phyloP scores from a whole-genome alignment of 108 stramenopile genomes.

The Fragilariopsis cylindrus region DNA sequence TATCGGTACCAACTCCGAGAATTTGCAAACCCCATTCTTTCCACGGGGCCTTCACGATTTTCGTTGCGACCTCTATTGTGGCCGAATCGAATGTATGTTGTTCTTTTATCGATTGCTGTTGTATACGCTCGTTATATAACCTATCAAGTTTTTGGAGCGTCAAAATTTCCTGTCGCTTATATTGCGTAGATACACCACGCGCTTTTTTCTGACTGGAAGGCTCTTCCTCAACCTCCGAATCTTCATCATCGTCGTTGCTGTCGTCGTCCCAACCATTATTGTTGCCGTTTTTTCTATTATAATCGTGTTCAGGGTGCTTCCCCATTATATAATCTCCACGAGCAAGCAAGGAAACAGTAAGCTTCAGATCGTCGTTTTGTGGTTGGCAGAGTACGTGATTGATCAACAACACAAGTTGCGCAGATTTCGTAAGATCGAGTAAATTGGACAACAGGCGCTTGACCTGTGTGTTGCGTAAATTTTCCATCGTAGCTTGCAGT shows the following conservation, averaged over 20 bases:
- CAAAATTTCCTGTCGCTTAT: slow-evolving; percentile 57
- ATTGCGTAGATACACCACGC: slow-evolving; percentile 19
- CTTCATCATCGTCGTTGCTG: slow-evolving; percentile 57
- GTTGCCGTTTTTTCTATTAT: slow-evolving; percentile 4
- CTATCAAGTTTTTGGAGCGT: slow-evolving; percentile 61
- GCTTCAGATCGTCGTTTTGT: slow-evolving; percentile 5
- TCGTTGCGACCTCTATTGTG: slow-evolving; percentile 23
- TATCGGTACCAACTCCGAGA: slow-evolving; percentile 22
- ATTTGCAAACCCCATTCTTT: slow-evolving; percentile 30
- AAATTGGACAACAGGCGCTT: slow-evolving; percentile 20
- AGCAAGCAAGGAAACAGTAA: slow-evolving; percentile 21
- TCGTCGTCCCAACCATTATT: slow-evolving; percentile 41
- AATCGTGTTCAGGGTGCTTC: neutral
- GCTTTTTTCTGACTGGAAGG: slow-evolving; percentile 17
- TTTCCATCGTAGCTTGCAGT: slow-evolving; percentile 15
- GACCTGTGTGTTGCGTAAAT: slow-evolving; percentile 17
- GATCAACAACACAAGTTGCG: slow-evolving; percentile 13
- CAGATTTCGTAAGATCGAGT: slow-evolving; percentile 10
- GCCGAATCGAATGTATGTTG: slow-evolving; percentile 15
- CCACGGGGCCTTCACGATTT: slow-evolving; percentile 28
- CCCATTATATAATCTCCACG: slow-evolving; percentile 30
- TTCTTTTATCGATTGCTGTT: slow-evolving; percentile 35
- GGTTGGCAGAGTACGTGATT: slow-evolving; percentile 17
- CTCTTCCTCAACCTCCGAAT: slow-evolving; percentile 29
- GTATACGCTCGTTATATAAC: slow-evolving; percentile 47